Percentiles rank a stretch among this genome's conserved stretches.
phyloP scores from a whole-genome alignment of 2,329 filamentous ascomycete genomes.

The Thielaviopsis punctulata region DNA sequence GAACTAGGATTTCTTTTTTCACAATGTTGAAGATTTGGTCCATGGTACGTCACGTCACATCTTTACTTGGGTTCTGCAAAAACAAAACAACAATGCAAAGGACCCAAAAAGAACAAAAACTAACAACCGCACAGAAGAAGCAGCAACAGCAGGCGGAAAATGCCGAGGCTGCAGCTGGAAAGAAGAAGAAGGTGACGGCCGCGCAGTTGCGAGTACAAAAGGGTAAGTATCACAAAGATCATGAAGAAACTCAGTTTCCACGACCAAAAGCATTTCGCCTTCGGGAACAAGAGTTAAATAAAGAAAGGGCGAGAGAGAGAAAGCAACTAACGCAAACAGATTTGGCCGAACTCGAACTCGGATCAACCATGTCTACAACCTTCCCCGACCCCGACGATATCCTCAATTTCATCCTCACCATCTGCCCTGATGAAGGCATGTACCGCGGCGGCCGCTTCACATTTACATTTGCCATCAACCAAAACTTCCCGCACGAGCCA shows the following conservation, averaged over 20 bases:
- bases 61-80: not conserved
- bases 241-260: not conserved
- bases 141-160: slow-evolving; percentile 91
- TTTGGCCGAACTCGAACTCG: slow-evolving; percentile 63
- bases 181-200: slow-evolving; percentile 98
- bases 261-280: too few species aligned
- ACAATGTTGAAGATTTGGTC: slow-evolving; percentile 98
- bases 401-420: slow-evolving; percentile 65
- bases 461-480: slow-evolving; percentile 83
- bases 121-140: slow-evolving; percentile 50
- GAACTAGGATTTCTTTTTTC: not conserved
- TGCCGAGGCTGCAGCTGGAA: slow-evolving; percentile 54
- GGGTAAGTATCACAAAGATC: slow-evolving; percentile 35
- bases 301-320: not conserved
- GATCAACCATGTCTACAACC: slow-evolving; percentile 62
- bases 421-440: slow-evolving; percentile 70
- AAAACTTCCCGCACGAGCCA: slow-evolving; percentile 92
- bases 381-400: slow-evolving; percentile 76
- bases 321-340: slow-evolving; percentile 30
- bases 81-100: not conserved
- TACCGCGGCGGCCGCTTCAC: slow-evolving; percentile 80
- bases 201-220: slow-evolving; percentile 92
- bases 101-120: slow-evolving; percentile 2
- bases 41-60: slow-evolving; percentile 46
- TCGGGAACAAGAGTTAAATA: too few species aligned